A percentile compares a stretch with the other conserved stretches of the same genome.
phyloP scores from a whole-genome alignment of 768 basidiomycete species.

The Boletus fagicola region DNA sequence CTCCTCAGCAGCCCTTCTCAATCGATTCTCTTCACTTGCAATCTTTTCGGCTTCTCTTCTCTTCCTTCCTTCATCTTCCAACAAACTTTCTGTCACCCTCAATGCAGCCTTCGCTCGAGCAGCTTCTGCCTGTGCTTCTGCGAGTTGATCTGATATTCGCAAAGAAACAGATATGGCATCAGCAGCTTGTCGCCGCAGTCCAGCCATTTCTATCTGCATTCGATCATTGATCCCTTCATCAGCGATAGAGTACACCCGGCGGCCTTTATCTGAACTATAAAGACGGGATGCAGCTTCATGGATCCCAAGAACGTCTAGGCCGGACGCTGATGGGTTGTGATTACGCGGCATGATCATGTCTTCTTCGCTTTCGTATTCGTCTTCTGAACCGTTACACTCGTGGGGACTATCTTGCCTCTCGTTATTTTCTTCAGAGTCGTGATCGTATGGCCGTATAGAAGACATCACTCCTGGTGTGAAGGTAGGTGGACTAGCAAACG shows the following conservation, averaged over 20 bases:
- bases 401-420: slow-evolving; percentile 38
- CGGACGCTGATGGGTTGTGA: slow-evolving; percentile 40
- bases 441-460: slow-evolving; percentile 27
- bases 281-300: slow-evolving; percentile 40
- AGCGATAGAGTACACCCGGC: slow-evolving; percentile 25
- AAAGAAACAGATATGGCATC: slow-evolving; percentile 66
- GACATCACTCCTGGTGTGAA: slow-evolving; percentile 26
- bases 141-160: slow-evolving; percentile 68
- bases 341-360: slow-evolving; percentile 49
- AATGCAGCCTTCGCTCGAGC: slow-evolving; percentile 54
- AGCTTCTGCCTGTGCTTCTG: slow-evolving; percentile 60
- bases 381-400: slow-evolving; percentile 47
- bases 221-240: slow-evolving; percentile 53
- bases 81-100: slow-evolving; percentile 51
- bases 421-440: slow-evolving; percentile 40
- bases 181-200: slow-evolving; percentile 61
- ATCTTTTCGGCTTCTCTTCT: slow-evolving; percentile 58
- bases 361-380: slow-evolving; percentile 67
- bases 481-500: slow-evolving; percentile 15
- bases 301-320: slow-evolving; percentile 38
- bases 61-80: slow-evolving; percentile 59
- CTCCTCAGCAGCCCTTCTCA: slow-evolving; percentile 53
- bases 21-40: slow-evolving; percentile 46
- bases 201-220: slow-evolving; percentile 63
- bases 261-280: slow-evolving; percentile 37